These are phyloP conservation scores for Metschnikowia similis DNA, from an alignment of 805 yeast species.

Conservation along the genomic window DNA sequence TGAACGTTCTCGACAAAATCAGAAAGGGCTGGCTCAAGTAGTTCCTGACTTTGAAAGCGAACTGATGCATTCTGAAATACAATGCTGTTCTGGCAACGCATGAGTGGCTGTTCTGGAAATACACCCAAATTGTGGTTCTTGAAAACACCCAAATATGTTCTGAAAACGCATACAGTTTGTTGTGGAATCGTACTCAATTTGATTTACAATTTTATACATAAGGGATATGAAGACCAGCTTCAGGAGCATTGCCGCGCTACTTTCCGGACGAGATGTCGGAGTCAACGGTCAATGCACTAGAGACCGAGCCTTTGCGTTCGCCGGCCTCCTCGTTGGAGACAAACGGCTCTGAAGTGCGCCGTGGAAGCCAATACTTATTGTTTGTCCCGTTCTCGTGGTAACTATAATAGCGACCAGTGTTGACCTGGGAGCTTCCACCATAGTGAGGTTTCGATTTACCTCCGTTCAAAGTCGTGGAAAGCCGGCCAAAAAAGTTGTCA, in stretches of 20 bases:
- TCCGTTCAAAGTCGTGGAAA: constrained; percentile 29
- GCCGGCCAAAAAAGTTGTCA: constrained; percentile 34
- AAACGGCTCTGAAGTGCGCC: not conserved
- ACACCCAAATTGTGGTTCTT: not conserved
- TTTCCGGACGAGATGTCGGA: not conserved
- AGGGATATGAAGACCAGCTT: not conserved
- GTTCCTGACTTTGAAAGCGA: too few relatives aligned
- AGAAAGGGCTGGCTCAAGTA: not conserved
- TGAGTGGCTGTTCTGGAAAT: not conserved
- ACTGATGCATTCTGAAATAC: too few relatives aligned
- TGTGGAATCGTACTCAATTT: too few relatives aligned
- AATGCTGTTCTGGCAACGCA: not conserved
- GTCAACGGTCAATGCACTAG: constrained; percentile 1
- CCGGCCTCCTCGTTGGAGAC: not conserved
- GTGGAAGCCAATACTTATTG: constrained; percentile 32
- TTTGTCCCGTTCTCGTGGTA: constrained; percentile 34
- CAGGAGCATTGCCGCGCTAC: not conserved
- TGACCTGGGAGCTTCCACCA: constrained; percentile 31
- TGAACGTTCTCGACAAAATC: not conserved
- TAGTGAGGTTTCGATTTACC: constrained; percentile 32
- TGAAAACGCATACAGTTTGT: too few relatives aligned
- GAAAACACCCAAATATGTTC: not conserved
- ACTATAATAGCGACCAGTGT: constrained; percentile 34
- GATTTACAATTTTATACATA: too few relatives aligned
- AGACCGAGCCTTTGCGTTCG: constrained; percentile 1